Base-by-base conservation (phyloP, 2,329 filamentous ascomycete species). In the Epichloe aotearoae region DNA sequence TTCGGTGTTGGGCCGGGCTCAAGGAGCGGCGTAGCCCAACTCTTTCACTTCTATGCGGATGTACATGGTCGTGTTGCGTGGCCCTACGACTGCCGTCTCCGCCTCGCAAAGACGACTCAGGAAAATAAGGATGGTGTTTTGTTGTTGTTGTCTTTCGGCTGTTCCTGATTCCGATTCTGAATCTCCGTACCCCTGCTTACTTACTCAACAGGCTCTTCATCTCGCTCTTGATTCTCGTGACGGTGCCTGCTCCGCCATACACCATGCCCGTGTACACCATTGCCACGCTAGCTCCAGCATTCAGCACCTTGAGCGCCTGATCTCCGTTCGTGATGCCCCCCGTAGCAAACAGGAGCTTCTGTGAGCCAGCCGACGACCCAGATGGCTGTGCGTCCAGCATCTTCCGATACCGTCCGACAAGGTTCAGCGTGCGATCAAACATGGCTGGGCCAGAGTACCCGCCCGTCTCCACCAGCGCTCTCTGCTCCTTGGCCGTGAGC, bases 391-490 rank as follows among this genome's bases (percentile, higher is more conserved):
- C 67, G 55, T 86, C 83, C 34, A 91, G 71, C 62, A 83, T 71
- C 58, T 75, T 74, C 51, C 89, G 79, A 68, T 97, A 98, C 57
- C 82, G 80, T 53, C 77, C 81, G 0, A 97, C 90, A 8, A 98
- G 74, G 6, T 78, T 75, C 23, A 91, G 70, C 0, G 89, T 96
- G 48, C 83, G 78, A 55, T 84, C 79, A 61, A 95, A 95, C 74
- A 95, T 82, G 63, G 86, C 85, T 0, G 93, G 93, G 1, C 93
- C 91, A 0, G 89, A 95, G 66, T 89, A 94, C 1, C 93, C 91
- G 30, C 93, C 90, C 19, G 83, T 82, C 68, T 96, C 88, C 52
- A 75, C 73, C 34, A 96, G 66, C 2, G 83, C 75, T 53, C 72
- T 68, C 57, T 81, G 74, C 63, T 98, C 91, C 55, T 77, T 73